phyloP scores from a whole-genome alignment of 2,329 filamentous ascomycete species.

The Paecilomyces dactylethromorphus region DNA sequence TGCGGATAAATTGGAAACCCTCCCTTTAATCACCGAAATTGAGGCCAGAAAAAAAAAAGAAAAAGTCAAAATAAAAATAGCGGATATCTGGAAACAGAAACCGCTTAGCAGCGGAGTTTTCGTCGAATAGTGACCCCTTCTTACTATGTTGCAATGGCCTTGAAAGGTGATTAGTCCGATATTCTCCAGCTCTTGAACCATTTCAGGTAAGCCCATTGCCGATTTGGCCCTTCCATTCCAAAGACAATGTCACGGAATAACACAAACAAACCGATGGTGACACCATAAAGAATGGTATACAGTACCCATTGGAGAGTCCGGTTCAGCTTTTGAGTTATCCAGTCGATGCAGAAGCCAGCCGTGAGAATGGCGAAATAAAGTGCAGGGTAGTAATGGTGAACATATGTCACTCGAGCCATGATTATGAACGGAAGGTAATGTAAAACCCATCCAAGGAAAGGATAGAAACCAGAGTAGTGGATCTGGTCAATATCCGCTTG shows the following conservation, averaged over 20 bases:
- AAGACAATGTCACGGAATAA: slow-evolving; percentile 92
- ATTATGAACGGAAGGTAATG: slow-evolving; percentile 94
- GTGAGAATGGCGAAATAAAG: slow-evolving; percentile 93
- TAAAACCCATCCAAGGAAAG: slow-evolving; percentile 86
- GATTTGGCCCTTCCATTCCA: slow-evolving; percentile 82
- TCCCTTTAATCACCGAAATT: not conserved
- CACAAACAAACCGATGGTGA: slow-evolving; percentile 75
- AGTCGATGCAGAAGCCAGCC: slow-evolving; percentile 83
- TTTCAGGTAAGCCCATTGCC: slow-evolving; percentile 84
- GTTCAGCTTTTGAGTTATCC: slow-evolving; percentile 63
- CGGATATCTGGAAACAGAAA: not conserved
- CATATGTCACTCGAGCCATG: slow-evolving; percentile 98
- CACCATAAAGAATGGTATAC: slow-evolving; percentile 68
- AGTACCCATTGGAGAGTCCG: slow-evolving; percentile 58
- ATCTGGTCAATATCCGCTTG: slow-evolving; percentile 82
- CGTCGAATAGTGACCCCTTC: not conserved
- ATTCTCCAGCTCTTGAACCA: slow-evolving; percentile 89
- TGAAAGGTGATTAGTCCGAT: slow-evolving; percentile 46
- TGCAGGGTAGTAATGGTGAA: slow-evolving; percentile 98
- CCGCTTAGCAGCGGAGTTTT: not conserved
- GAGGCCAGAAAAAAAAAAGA: not conserved
- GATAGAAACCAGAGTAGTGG: slow-evolving; percentile 88
- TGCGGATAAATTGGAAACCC: not conserved
- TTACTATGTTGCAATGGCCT: not conserved
- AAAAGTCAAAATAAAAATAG: not conserved